Evolutionary conservation across 2,329 filamentous ascomycete genomes (phyloP).

Genomic region (Fonsecaea monophora): DNA sequence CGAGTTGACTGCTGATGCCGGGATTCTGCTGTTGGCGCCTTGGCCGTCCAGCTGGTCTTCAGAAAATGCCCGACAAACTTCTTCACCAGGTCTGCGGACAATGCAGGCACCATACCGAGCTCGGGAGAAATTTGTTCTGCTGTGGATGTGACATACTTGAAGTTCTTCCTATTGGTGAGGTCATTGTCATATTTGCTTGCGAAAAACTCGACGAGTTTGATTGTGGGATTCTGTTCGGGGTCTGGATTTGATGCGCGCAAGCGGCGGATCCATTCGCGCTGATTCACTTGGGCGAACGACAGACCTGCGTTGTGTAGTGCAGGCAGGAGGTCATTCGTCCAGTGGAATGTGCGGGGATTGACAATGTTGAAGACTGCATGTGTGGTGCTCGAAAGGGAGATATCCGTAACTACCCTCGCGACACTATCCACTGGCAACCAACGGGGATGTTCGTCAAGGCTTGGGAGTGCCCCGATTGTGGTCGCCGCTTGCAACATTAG

Average conservation of each 20-base stretch:
- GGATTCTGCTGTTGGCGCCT: not conserved
- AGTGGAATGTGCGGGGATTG: constrained; percentile 56
- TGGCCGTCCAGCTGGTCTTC: constrained; percentile 27
- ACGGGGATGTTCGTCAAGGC: constrained; percentile 50
- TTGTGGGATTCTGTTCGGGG: constrained; percentile 57
- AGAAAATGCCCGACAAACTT: constrained; percentile 41
- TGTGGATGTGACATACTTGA: constrained; percentile 49
- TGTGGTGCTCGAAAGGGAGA: constrained; percentile 41
- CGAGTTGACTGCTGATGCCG: not conserved
- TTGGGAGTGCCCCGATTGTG: constrained; percentile 55
- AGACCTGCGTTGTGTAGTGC: constrained; percentile 57
- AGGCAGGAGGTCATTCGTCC: constrained; percentile 58
- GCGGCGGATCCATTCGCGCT: constrained; percentile 43
- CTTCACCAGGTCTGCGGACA: constrained; percentile 29
- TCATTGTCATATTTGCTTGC: constrained; percentile 59
- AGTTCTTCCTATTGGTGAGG: constrained; percentile 46
- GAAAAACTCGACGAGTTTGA: constrained; percentile 63
- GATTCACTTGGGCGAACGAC: constrained; percentile 42
- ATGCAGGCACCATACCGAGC: constrained; percentile 46
- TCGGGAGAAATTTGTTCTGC: constrained; percentile 45
- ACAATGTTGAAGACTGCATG: constrained; percentile 59
- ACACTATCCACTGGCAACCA: constrained; percentile 56
- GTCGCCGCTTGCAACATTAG: constrained; percentile 55
- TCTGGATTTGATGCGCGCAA: constrained; percentile 57
- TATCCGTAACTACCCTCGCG: constrained; percentile 42